Evolutionary conservation across 495 filamentous ascomycete species (phyloP).

Genomic region (Collariella sp.): DNA sequence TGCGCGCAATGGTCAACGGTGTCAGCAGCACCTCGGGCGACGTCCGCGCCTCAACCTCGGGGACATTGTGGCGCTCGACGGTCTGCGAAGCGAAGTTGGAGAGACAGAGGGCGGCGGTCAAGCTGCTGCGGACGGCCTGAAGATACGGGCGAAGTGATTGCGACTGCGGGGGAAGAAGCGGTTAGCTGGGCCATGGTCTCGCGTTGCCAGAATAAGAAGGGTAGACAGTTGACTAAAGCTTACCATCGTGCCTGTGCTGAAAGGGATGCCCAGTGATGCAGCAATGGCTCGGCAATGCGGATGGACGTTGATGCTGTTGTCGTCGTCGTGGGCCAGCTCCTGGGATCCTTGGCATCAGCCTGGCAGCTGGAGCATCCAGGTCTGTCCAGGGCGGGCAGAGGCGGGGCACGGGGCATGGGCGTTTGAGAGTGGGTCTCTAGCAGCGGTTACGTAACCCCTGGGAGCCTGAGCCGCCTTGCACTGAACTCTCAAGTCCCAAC

Average conservation of each 20-base stretch:
- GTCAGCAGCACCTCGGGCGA: constrained; percentile 94
- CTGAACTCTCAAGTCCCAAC: not conserved
- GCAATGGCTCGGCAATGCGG: not conserved
- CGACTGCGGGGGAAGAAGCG: constrained; percentile 48
- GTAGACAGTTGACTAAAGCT: not conserved
- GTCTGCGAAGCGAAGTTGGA: constrained; percentile 97
- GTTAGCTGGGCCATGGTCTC: not conserved
- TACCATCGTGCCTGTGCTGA: constrained; percentile 17
- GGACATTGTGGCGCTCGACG: constrained; percentile 93
- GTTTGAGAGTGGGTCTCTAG: not conserved
- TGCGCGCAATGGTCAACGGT: constrained; percentile 76
- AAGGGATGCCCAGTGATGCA: not conserved
- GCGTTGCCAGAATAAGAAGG: not conserved
- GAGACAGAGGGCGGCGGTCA: constrained; percentile 88
- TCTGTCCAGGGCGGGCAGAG: not conserved
- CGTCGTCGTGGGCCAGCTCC: not conserved
- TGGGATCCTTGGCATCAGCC: constrained; percentile 5
- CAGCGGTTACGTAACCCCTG: constrained; percentile 13
- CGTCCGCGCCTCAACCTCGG: constrained; percentile 86
- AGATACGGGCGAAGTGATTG: constrained; percentile 98
- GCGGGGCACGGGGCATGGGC: constrained; percentile 1
- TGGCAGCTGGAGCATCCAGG: not conserved
- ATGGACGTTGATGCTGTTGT: constrained; percentile 1
- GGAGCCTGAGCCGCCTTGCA: not conserved
- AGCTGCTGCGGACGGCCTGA: constrained; percentile 86